Percentiles rank a stretch among this genome's conserved stretches.
These are phyloP conservation scores for Lasiodiplodia hormozganensis DNA, from an alignment of 2,329 filamentous ascomycete genomes.

Conservation along the genomic window DNA sequence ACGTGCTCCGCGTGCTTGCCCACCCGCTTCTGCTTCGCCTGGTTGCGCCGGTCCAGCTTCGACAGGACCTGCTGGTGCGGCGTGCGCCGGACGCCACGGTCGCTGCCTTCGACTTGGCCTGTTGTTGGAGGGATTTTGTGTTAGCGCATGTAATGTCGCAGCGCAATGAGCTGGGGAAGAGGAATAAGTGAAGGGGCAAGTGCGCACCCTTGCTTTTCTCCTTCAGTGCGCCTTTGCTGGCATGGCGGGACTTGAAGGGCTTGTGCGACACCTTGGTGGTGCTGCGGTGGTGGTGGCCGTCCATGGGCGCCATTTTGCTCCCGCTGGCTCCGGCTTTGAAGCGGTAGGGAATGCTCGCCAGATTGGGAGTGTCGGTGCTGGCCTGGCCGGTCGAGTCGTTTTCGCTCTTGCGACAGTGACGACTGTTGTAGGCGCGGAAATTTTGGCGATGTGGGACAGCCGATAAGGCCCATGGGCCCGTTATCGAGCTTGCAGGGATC, in stretches of 20 bases:
- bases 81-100: conserved; percentile 80
- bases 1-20: conserved; percentile 84
- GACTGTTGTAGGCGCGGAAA: conserved; percentile 13
- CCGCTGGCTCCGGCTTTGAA: conserved; percentile 78
- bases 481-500: conserved; percentile 24
- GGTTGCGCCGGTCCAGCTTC: conserved; percentile 93
- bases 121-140: not conserved
- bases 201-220: conserved; percentile 80
- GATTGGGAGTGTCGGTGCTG: conserved; percentile 12
- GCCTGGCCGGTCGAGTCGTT: not conserved
- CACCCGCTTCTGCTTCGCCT: conserved; percentile 87
- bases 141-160: not conserved
- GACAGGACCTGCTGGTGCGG: conserved; percentile 97
- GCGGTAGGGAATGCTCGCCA: conserved; percentile 67
- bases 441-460: conserved; percentile 28
- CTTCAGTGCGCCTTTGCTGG: conserved; percentile 85
- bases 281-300: conserved; percentile 81
- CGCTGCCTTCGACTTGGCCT: conserved; percentile 78
- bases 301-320: conserved; percentile 73
- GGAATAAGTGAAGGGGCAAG: not conserved
- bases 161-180: not conserved
- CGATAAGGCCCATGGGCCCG: conserved; percentile 15
- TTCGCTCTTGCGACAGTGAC: conserved; percentile 4
- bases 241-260: conserved; percentile 88
- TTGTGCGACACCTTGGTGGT: conserved; percentile 92